Conservation (phyloP, 257 asterid genomes). For the Petunia secreta region DNA sequence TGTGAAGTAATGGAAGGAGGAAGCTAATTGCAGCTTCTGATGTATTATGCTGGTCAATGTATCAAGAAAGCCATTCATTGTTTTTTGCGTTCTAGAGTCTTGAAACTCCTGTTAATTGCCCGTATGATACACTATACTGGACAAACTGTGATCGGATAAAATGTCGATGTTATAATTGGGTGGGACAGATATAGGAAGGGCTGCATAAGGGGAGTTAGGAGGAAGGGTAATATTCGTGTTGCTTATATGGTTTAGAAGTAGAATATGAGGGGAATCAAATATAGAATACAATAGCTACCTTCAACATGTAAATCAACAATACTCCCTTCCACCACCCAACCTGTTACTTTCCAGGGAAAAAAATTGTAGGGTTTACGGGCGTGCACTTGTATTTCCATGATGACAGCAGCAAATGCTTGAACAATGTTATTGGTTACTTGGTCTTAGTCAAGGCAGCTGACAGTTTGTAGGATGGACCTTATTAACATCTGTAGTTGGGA, state of each 20-base stretch:
- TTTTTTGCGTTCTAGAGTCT: background rate
- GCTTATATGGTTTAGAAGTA: background rate
- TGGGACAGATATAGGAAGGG: background rate
- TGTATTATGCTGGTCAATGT: background rate
- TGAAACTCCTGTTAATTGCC: background rate
- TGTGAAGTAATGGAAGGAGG: background rate
- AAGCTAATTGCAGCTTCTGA: background rate
- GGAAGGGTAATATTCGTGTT: background rate
- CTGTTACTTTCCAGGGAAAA: background rate
- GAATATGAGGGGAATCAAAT: background rate
- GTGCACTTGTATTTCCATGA: background rate
- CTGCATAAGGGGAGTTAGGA: constrained; percentile 1
- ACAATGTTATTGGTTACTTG: constrained; percentile 3
- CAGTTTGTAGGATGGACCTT: constrained; percentile 5
- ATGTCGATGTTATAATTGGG: background rate
- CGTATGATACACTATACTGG: background rate
- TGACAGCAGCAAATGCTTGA: background rate
- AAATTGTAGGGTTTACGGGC: background rate
- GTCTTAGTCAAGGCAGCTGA: constrained; percentile 22
- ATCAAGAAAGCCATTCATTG: background rate
- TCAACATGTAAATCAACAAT: background rate
- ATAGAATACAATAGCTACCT: background rate
- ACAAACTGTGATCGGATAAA: background rate
- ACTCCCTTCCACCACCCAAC: background rate
- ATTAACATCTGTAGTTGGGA: background rate